Conservation (phyloP, 2,329 filamentous ascomycete species). For the Chrysoporthe deuterocubensis region DNA sequence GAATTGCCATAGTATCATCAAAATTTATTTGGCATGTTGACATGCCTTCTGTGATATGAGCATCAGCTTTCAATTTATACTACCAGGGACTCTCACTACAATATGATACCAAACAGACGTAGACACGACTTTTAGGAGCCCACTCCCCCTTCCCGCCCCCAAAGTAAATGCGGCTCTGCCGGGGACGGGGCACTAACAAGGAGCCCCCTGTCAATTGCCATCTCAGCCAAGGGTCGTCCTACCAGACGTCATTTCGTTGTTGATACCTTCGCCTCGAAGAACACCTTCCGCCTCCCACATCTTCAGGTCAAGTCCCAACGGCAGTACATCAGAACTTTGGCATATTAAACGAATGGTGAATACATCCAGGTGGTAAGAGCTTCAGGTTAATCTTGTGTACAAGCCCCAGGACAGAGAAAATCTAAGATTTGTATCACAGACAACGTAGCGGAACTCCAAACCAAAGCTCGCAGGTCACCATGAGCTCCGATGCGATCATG, state of each 20-base stretch:
- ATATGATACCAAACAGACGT: neutral
- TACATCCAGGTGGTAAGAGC: neutral
- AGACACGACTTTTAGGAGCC: too few species aligned
- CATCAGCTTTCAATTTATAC: too few species aligned
- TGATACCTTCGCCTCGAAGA: neutral
- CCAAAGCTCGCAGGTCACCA: neutral
- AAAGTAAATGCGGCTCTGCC: neutral
- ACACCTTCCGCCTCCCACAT: neutral
- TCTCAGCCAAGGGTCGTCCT: neutral
- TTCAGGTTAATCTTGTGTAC: neutral
- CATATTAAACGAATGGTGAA: neutral
- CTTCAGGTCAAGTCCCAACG: neutral
- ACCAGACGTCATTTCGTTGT: conserved; percentile 7
- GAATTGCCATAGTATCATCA: neutral
- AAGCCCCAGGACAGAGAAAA: neutral
- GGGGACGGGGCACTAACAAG: neutral
- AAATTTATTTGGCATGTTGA: neutral
- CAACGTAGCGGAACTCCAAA: neutral
- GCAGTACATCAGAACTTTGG: neutral
- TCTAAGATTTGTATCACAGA: neutral
- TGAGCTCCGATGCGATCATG: conserved; percentile 28
- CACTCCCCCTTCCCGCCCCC: neutral
- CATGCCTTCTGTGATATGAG: neutral
- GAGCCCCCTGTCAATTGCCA: conserved; percentile 2
- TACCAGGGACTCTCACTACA: too few species aligned